phyloP scores from a whole-genome alignment of 495 filamentous ascomycete species.

The Astrothelium subdiscretum region DNA sequence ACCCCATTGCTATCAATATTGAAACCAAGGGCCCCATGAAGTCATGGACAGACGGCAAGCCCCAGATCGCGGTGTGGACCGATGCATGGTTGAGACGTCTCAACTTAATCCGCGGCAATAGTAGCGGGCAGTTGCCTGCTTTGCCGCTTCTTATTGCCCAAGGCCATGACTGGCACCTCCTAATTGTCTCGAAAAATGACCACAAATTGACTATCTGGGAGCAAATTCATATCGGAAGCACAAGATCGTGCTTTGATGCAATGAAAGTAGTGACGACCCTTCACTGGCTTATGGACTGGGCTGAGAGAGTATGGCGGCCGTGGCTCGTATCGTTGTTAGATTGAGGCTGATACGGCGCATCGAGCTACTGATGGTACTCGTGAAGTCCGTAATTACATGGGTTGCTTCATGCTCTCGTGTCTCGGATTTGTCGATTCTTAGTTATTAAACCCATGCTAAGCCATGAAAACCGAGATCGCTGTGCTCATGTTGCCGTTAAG shows the following conservation, averaged over 20 bases:
- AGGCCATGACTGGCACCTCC: conserved; percentile 19
- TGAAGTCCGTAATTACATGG: too few species aligned
- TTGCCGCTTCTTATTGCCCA: conserved; percentile 17
- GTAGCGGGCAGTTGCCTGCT: conserved; percentile 7
- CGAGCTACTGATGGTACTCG: too few species aligned
- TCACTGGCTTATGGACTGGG: conserved; percentile 14
- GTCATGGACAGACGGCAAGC: conserved; percentile 18
- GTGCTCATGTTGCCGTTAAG: too few species aligned
- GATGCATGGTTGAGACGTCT: conserved; percentile 12
- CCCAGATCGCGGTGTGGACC: conserved; percentile 18
- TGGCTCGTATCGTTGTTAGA: conserved; percentile 10
- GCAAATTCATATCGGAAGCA: conserved; percentile 14
- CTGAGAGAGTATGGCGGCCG: conserved; percentile 17
- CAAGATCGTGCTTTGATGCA: conserved; percentile 18
- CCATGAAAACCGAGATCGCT: too few species aligned
- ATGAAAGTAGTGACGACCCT: conserved; percentile 14
- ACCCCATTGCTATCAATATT: conserved; percentile 15
- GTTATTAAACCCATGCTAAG: too few species aligned
- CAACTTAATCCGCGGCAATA: neutral
- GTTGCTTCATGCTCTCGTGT: too few species aligned
- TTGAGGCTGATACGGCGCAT: conserved; percentile 2
- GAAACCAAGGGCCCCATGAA: conserved; percentile 15
- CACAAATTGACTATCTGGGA: conserved; percentile 13
- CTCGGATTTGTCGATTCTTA: too few species aligned
- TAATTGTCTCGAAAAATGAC: conserved; percentile 14